Evolutionary conservation across 371 early-diverging fungal species (phyloP).

Genomic region (Nematocida sp.): DNA sequence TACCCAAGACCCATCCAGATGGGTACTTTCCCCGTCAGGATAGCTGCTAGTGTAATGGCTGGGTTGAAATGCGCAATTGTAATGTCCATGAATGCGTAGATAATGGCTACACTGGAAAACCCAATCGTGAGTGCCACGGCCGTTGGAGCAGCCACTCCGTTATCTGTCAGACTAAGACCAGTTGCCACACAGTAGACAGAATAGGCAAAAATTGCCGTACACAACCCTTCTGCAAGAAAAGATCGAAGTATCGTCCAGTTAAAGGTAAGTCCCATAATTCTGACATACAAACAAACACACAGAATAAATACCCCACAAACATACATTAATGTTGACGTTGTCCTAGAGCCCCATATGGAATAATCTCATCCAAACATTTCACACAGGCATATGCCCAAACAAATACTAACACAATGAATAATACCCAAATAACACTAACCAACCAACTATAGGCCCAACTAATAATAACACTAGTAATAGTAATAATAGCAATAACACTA

Average conservation of each 20-base stretch:
- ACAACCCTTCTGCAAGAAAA: slow-evolving; percentile 58
- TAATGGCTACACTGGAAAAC: slow-evolving; percentile 67
- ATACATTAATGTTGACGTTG: too few relatives aligned
- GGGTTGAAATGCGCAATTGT: slow-evolving; percentile 68
- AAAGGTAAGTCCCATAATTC: slow-evolving; percentile 53
- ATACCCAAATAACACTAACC: too few relatives aligned
- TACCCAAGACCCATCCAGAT: slow-evolving; percentile 67
- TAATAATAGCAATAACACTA: too few relatives aligned
- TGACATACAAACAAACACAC: too few relatives aligned
- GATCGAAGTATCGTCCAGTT: slow-evolving; percentile 47
- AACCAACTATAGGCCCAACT: too few relatives aligned
- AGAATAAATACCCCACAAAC: too few relatives aligned
- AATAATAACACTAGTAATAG: too few relatives aligned
- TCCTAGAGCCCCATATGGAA: too few relatives aligned
- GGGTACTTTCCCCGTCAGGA: slow-evolving; percentile 68
- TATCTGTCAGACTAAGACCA: slow-evolving; percentile 27
- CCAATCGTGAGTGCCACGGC: slow-evolving; percentile 67
- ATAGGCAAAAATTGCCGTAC: slow-evolving; percentile 61
- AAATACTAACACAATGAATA: too few relatives aligned
- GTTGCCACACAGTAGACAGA: slow-evolving; percentile 59
- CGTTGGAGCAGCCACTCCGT: slow-evolving; percentile 63
- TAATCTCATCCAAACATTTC: too few relatives aligned
- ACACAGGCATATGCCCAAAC: too few relatives aligned
- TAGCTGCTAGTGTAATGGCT: slow-evolving; percentile 70
- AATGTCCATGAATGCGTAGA: slow-evolving; percentile 71